These are phyloP conservation scores for Euphorbia pulcherrima DNA, from an alignment of 345 rosid genomes.

Conservation along the genomic window DNA sequence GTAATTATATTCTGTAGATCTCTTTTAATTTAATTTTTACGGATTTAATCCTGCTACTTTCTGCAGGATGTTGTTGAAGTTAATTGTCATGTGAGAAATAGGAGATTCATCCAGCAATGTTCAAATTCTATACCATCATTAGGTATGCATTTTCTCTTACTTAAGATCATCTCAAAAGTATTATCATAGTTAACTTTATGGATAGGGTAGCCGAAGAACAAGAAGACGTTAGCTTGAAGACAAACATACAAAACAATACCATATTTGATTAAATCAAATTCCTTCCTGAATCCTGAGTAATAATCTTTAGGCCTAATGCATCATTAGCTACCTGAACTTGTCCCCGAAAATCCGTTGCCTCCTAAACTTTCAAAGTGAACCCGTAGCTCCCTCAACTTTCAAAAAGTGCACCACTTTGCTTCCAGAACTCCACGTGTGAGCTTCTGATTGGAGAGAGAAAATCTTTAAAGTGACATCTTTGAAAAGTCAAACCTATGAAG, in stretches of 20 bases:
- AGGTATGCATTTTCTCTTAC: slow-evolving; percentile 16
- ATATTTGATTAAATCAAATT: slow-evolving; percentile 19
- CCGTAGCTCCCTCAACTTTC: no score
- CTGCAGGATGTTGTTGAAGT: slow-evolving; percentile 12
- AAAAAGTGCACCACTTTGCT: no score
- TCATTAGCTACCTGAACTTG: no score
- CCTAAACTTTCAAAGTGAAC: no score
- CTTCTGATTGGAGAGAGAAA: no score
- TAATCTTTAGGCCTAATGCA: no score
- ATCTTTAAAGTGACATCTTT: no score
- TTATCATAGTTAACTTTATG: slow-evolving; percentile 18
- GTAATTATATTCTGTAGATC: slow-evolving; percentile 7
- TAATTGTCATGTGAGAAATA: neutral
- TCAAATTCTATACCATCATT: slow-evolving; percentile 7
- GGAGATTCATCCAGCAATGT: slow-evolving; percentile 7
- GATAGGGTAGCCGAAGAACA: slow-evolving; percentile 17
- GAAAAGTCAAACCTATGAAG: no score
- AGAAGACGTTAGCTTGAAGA: slow-evolving; percentile 19
- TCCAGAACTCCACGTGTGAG: no score
- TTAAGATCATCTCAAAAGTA: slow-evolving; percentile 14
- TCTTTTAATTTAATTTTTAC: neutral
- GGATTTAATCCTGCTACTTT: neutral
- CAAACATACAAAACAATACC: slow-evolving; percentile 15
- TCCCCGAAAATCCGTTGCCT: no score
- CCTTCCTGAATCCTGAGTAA: slow-evolving; percentile 10